Evolutionary conservation across 2,329 filamentous ascomycete species (phyloP).

Genomic region (Botryotinia globosa): DNA sequence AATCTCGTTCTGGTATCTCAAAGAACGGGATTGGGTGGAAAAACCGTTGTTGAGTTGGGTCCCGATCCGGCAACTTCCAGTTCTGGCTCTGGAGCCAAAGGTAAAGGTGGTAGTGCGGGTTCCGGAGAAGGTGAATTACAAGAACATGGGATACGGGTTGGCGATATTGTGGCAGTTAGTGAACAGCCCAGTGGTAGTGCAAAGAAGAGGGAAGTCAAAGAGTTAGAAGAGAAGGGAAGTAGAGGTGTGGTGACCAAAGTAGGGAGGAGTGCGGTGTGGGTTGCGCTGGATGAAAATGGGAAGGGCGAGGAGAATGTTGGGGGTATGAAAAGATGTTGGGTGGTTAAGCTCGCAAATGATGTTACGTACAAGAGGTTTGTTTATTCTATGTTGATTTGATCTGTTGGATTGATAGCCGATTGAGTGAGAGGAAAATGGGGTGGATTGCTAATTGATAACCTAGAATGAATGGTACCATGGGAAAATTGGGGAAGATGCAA

Average conservation of each 20-base stretch:
- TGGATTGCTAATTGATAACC: conserved; percentile 34
- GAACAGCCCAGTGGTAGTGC: conserved; percentile 68
- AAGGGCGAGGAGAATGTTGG: conserved; percentile 45
- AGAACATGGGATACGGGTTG: conserved; percentile 71
- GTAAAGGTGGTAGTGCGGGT: conserved; percentile 36
- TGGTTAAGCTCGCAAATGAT: conserved; percentile 66
- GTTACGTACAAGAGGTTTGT: conserved; percentile 54
- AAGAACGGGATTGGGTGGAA: conserved; percentile 88
- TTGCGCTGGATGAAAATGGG: conserved; percentile 66
- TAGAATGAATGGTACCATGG: conserved; percentile 64
- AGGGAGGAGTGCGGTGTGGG: conserved; percentile 54
- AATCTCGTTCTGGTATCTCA: conserved; percentile 73
- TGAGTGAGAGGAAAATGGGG: background rate
- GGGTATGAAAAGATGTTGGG: conserved; percentile 51
- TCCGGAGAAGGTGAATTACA: conserved; percentile 55
- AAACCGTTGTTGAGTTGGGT: conserved; percentile 78
- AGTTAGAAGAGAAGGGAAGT: conserved; percentile 65
- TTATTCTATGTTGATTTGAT: conserved; percentile 12
- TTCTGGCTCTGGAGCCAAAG: background rate
- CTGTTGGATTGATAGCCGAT: background rate
- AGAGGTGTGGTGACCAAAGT: conserved; percentile 70
- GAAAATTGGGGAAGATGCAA: conserved; percentile 55
- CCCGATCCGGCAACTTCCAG: conserved; percentile 63
- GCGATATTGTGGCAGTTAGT: conserved; percentile 73
- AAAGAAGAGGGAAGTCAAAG: conserved; percentile 63